Base-by-base conservation (phyloP, 1,284 basidiomycete genomes). In the Cutaneotrichosporon sp. region DNA sequence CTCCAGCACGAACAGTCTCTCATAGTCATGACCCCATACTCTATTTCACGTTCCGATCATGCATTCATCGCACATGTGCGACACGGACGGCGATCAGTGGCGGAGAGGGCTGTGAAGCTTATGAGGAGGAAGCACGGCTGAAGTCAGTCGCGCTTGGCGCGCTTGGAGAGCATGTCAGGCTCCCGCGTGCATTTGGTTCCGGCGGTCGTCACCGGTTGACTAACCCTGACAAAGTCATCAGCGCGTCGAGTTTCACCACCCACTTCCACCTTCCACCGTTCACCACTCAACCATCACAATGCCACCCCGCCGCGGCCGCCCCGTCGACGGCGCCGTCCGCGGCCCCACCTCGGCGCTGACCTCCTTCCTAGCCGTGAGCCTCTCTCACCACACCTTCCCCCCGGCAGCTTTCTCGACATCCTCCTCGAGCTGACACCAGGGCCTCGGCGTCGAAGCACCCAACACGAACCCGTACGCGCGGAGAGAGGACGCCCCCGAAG, bases 281-380 rank as follows among this genome's bases (percentile, higher is more conserved):
- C 18, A 43, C 14, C 18, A 46, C 29, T 4, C n/a, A 2, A 29
- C 9, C 29, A 29, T 24, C 34, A 53, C 31, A 16, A 52, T 47
- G 50, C 50, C 50, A 46, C 52, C 50, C 8, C 51, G 51, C 22
- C 33, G 51, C 7, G 51, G 34, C 27, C 56, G 52, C 36, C 27
- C 13, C 11, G 31, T 31, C 11, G 55, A 57, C 61, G 75, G 63
- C 34, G 53, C 73, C 2, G 88, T 97, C 46, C 85, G 90, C 20
- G 95, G 95, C 0, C 94, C 95, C 0, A 87, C 90, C 0, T 95
- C 92, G 50, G 95, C 95, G 0, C 81, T 98, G 13, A 97, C 95
- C 27, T 91, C 93, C 67, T 97, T 94, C 75, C 83, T 98, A 20
- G 86, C 87, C 69, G 93, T 92, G 66, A 63, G 86, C 24, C 20